phyloP scores from a whole-genome alignment of 768 basidiomycete species.

The Panaeolus cyanescens region DNA sequence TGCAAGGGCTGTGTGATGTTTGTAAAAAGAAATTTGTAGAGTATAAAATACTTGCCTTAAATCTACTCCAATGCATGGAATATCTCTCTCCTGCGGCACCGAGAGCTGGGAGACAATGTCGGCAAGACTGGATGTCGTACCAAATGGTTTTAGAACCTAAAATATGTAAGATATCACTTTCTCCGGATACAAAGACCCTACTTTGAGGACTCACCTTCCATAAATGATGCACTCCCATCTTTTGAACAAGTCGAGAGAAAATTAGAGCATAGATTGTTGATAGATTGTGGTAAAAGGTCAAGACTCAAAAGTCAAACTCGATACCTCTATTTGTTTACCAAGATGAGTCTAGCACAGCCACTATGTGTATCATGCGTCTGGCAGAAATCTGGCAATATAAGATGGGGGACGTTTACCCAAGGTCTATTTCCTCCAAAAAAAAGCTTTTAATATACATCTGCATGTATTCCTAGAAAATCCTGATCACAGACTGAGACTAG shows the following conservation, averaged over 20 bases:
- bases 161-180: not conserved
- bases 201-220: not conserved
- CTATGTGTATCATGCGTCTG: too few species aligned
- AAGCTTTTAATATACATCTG: too few species aligned
- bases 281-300: not conserved
- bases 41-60: not conserved
- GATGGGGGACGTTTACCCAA: too few species aligned
- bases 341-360: too few species aligned
- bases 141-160: not conserved
- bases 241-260: not conserved
- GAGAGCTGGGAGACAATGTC: not conserved
- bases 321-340: too few species aligned
- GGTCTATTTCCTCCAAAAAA: too few species aligned
- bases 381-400: too few species aligned
- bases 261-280: not conserved
- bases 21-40: too few species aligned
- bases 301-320: not conserved
- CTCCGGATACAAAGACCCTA: too few species aligned
- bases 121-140: not conserved
- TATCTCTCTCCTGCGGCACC: not conserved
- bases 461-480: too few species aligned
- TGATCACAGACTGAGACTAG: too few species aligned
- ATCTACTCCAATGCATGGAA: not conserved
- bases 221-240: not conserved
- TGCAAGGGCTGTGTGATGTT: conserved; percentile 12